Base-by-base conservation (phyloP, 257 asterid species). In the Gentiana macrophylla region DNA sequence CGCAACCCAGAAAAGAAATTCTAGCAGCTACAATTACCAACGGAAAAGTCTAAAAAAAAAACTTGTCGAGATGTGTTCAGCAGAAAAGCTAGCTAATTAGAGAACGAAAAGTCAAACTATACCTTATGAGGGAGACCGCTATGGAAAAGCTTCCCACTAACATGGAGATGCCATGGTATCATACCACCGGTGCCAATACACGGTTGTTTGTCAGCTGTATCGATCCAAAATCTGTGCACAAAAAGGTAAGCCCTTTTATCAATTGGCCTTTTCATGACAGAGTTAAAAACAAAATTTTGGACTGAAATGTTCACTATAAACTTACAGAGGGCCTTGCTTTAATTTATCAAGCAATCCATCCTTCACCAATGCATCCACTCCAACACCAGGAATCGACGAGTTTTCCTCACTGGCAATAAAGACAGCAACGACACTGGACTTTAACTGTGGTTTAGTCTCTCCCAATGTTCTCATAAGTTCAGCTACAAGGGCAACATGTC, bases 191-290 rank as follows among this genome's bases (percentile, higher is more conserved):
- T 91, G 62, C 98, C 98, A 67, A 91, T 81, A 79, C 98, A 91
- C 55, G 98, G 98, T 64, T 91, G 98, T 69, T 91, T 91, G 75
- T 91, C 98, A n/a, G 98, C 96, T 49, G 98, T 87, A 61, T 91
- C 98, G 60, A 91, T 91, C 98, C 98, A 91, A 77, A 80, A 91
- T 71, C 98, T 91, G 77, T 52, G 56, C 50, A 53, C 49, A 38
- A 51, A 66, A 62, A 67, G 12, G 67, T 15, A 59, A 6, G 49
- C 9, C 9, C 9, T 41, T 41, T 41, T 41, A 41, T 41, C 46
- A 41, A 10, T 41, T 5, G 9, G 12, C 15, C 35, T 1, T 43
- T 12, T 43, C 4, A 6, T 11, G 15, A 53, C 15, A 55, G 8
- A 37, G 37, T 53, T 6, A 32, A 36, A 58, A 44, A 9, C 60